Evolutionary conservation across 176 grass and related monocot genomes (phyloP).

Genomic region (Aegilops tauschii): DNA sequence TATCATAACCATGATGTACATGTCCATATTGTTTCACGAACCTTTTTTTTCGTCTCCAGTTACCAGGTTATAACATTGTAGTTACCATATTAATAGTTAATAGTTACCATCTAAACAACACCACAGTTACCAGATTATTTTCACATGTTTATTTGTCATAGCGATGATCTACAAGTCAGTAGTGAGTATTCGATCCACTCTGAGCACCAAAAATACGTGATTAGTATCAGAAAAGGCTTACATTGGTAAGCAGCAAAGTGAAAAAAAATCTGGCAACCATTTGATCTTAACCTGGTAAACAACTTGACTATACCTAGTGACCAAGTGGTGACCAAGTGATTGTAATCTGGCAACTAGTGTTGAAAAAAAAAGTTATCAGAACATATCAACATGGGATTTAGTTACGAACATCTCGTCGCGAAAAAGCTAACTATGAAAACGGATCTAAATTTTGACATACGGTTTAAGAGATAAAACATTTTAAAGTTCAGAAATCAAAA

Average conservation of each 20-base stretch:
- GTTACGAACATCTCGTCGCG: too few relatives aligned
- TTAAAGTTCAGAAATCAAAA: too few relatives aligned
- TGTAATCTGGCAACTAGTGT: too few relatives aligned
- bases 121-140: background rate
- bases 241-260: background rate
- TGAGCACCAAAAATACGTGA: background rate
- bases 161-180: background rate
- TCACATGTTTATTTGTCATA: background rate
- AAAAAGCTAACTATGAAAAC: too few relatives aligned
- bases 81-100: background rate
- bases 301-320: background rate
- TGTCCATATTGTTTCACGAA: too few relatives aligned
- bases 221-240: background rate
- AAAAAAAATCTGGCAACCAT: background rate
- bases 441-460: too few relatives aligned
- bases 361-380: too few relatives aligned
- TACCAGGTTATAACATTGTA: background rate
- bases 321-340: too few relatives aligned
- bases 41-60: background rate
- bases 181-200: too few relatives aligned
- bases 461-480: too few relatives aligned
- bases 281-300: background rate
- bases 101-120: background rate
- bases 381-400: too few relatives aligned
- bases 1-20: too few relatives aligned